Conservation (phyloP, 2,329 filamentous ascomycete genomes). For the Xylariaceae sp. region DNA sequence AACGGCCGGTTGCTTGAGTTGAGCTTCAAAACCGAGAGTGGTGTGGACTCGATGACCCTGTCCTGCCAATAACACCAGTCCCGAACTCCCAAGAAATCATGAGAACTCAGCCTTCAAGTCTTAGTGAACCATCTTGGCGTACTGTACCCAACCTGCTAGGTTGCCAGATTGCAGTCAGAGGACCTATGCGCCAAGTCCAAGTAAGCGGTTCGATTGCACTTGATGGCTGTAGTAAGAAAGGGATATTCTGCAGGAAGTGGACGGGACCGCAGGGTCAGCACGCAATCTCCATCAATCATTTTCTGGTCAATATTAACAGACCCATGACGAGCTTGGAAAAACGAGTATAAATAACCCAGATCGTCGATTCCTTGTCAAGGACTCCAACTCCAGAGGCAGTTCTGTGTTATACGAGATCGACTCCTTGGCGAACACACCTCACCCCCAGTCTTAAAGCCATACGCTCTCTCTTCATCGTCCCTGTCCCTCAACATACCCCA, state of each 20-base stretch:
- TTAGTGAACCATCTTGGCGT: conserved; percentile 13
- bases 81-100: conserved; percentile 2
- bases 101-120: conserved; percentile 1
- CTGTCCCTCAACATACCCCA: not conserved
- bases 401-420: not conserved
- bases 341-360: conserved; percentile 17
- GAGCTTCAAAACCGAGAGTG: conserved; percentile 10
- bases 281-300: not conserved
- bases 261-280: conserved; percentile 8
- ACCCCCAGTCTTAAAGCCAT: not conserved
- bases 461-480: not conserved
- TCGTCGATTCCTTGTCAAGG: not conserved
- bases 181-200: conserved; percentile 18
- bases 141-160: conserved; percentile 4
- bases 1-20: not conserved
- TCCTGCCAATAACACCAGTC: conserved; percentile 6
- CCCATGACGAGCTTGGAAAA: not conserved
- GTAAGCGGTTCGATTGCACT: conserved; percentile 13
- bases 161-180: conserved; percentile 11
- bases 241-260: conserved; percentile 1
- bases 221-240: conserved; percentile 12
- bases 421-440: not conserved
- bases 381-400: not conserved
- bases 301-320: not conserved
- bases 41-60: conserved; percentile 10